Evolutionary conservation across 805 yeast species (phyloP).

Genomic region (Metschnikowia aberdeeniae): DNA sequence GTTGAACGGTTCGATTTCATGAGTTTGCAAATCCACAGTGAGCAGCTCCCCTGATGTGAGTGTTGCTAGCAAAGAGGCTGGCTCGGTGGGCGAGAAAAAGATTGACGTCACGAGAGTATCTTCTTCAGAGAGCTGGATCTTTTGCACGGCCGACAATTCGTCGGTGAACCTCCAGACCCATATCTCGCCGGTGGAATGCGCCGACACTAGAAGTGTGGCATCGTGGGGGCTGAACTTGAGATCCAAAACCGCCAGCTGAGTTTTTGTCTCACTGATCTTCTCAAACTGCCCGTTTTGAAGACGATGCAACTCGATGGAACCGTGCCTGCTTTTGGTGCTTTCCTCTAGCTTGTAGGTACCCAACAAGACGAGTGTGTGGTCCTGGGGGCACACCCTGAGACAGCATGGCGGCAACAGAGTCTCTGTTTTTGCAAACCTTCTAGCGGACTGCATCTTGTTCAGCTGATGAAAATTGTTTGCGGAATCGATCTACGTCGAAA

Average conservation of each 20-base stretch:
- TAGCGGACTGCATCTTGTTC: constrained; percentile 8
- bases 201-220: constrained; percentile 47
- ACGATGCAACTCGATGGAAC: constrained; percentile 49
- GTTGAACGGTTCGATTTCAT: constrained; percentile 21
- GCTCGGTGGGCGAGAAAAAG: constrained; percentile 46
- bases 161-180: constrained; percentile 50
- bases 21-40: constrained; percentile 29
- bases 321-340: constrained; percentile 56
- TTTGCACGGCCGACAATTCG: constrained; percentile 13
- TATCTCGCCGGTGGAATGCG: constrained; percentile 79
- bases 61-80: constrained; percentile 47
- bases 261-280: constrained; percentile 20
- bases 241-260: constrained; percentile 71
- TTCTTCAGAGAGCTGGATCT: constrained; percentile 44
- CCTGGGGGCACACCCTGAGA: constrained; percentile 53
- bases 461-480: not conserved
- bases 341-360: constrained; percentile 79
- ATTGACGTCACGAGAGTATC: constrained; percentile 60
- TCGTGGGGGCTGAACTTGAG: constrained; percentile 62
- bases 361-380: constrained; percentile 46
- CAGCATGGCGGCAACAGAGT: constrained; percentile 82
- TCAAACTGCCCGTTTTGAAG: constrained; percentile 16
- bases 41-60: constrained; percentile 64
- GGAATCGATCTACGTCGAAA: too few species aligned
- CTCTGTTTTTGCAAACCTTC: constrained; percentile 19